Conservation (phyloP, 1,139 yeast species). For the Debaryomyces nepalensis region DNA sequence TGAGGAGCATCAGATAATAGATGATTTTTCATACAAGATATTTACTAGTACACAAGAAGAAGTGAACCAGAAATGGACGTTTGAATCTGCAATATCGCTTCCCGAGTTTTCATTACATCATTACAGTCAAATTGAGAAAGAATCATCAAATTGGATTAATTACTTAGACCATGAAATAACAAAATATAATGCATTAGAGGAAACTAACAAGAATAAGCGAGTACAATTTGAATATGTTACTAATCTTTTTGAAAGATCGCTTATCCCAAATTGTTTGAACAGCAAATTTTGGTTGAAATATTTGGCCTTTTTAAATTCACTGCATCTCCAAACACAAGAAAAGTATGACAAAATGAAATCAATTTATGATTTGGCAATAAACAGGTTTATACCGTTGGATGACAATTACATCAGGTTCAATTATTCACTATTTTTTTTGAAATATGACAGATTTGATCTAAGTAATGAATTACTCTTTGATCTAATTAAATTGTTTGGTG, state of each 20-base stretch:
- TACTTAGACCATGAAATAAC: conserved; percentile 54
- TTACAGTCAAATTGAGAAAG: conserved; percentile 30
- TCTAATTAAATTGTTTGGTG: conserved; percentile 31
- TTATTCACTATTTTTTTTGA: conserved; percentile 42
- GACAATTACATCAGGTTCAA: conserved; percentile 42
- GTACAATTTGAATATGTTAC: conserved; percentile 23
- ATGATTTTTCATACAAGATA: conserved; percentile 44
- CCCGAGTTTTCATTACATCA: conserved; percentile 46
- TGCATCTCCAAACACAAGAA: conserved; percentile 19
- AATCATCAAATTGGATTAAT: conserved; percentile 51
- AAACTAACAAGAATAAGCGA: not conserved
- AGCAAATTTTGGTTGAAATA: conserved; percentile 63
- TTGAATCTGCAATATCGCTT: conserved; percentile 55
- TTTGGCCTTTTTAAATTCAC: conserved; percentile 42
- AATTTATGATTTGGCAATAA: conserved; percentile 48
- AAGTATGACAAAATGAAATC: conserved; percentile 30
- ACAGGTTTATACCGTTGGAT: conserved; percentile 50
- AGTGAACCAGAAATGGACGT: conserved; percentile 64
- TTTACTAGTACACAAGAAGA: conserved; percentile 52
- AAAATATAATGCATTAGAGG: conserved; percentile 12
- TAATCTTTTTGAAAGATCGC: conserved; percentile 60
- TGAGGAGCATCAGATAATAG: conserved; percentile 44
- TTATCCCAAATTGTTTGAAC: conserved; percentile 59
- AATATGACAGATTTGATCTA: conserved; percentile 23
- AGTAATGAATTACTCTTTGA: conserved; percentile 37